Conservation (phyloP, 306 rosid genomes). For the Benincasa hispida region DNA sequence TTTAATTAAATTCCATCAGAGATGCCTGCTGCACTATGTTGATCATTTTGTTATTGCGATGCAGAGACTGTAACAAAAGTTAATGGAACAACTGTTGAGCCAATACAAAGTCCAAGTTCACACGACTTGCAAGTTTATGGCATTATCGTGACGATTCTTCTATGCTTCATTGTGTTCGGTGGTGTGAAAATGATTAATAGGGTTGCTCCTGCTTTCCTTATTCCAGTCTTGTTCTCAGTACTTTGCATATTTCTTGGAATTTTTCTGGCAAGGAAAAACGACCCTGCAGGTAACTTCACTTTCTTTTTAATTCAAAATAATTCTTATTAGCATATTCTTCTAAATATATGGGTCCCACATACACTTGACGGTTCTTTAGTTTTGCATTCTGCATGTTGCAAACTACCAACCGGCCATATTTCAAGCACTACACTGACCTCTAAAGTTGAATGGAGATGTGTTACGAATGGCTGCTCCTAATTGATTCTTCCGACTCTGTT, state of each 20-base stretch:
- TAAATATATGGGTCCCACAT: background rate
- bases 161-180: constrained; percentile 96
- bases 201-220: constrained; percentile 96
- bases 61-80: constrained; percentile 68
- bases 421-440: background rate
- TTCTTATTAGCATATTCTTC: background rate
- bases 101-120: constrained; percentile 55
- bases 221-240: constrained; percentile 81
- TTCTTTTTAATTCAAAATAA: background rate
- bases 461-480: background rate
- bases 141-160: constrained; percentile 76
- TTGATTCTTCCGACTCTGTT: background rate
- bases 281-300: constrained; percentile 51
- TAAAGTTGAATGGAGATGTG: background rate
- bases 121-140: constrained; percentile 98
- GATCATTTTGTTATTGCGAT: constrained; percentile 16
- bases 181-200: constrained; percentile 96
- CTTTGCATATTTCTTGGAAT: constrained; percentile 76
- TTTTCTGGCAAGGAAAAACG: constrained; percentile 47
- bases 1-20: background rate
- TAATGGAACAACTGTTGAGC: constrained; percentile 57
- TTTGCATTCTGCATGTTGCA: background rate
- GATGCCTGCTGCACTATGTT: background rate
- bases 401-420: background rate
- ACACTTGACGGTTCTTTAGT: background rate